A percentile compares a stretch with the other conserved stretches of the same genome.
phyloP scores from a whole-genome alignment of 768 basidiomycete genomes.

The Agaricus subrufescens region DNA sequence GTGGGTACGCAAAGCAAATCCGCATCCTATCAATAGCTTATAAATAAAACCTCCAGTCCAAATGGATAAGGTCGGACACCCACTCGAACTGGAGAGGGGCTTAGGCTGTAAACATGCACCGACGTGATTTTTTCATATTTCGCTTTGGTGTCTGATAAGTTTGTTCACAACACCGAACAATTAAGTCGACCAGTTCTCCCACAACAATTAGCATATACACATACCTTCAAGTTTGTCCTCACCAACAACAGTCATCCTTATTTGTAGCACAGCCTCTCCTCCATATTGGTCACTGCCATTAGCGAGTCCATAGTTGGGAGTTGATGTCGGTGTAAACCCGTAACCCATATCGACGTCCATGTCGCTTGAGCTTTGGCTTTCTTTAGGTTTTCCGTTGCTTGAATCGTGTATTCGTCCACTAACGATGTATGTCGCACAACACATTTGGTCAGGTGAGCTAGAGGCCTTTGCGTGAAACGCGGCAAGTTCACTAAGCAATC shows the following conservation, averaged over 20 bases:
- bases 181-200: too few relatives aligned
- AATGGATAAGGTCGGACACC: slow-evolving; percentile 17
- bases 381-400: background rate
- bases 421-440: slow-evolving; percentile 68
- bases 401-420: slow-evolving; percentile 43
- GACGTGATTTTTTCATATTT: slow-evolving; percentile 50
- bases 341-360: slow-evolving; percentile 31
- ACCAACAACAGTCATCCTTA: slow-evolving; percentile 52
- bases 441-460: slow-evolving; percentile 33
- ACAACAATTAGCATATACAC: slow-evolving; percentile 15
- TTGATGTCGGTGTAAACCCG: slow-evolving; percentile 15
- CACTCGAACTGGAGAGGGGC: slow-evolving; percentile 59
- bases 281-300: slow-evolving; percentile 21
- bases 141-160: slow-evolving; percentile 41
- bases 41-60: background rate
- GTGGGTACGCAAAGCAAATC: slow-evolving; percentile 38
- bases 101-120: slow-evolving; percentile 67
- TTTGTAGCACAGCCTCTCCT: slow-evolving; percentile 27
- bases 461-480: slow-evolving; percentile 44
- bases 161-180: background rate
- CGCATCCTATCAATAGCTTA: slow-evolving; percentile 32
- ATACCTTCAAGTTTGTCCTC: slow-evolving; percentile 64
- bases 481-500: slow-evolving; percentile 51
- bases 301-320: background rate
- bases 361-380: slow-evolving; percentile 21